Percentiles rank a stretch among this genome's conserved stretches.
Evolutionary conservation across 495 filamentous ascomycete species (phyloP).

Genomic region (Penicillium alfredii): DNA sequence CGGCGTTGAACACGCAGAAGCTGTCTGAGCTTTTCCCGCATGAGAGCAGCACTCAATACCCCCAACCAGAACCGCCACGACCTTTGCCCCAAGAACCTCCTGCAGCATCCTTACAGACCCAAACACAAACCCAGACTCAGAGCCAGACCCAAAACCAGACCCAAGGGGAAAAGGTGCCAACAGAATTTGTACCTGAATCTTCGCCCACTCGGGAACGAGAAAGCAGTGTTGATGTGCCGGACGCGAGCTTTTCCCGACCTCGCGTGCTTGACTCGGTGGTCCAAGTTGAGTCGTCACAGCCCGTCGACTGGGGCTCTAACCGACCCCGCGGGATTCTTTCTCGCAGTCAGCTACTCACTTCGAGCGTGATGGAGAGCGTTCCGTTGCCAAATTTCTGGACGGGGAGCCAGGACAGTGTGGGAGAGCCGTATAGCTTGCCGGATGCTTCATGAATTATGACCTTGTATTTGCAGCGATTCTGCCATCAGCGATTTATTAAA

Average conservation of each 20-base stretch:
- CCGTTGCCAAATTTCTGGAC: conserved; percentile 36
- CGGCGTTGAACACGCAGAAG: conserved; percentile 38
- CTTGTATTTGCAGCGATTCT: no score
- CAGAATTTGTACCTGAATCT: conserved; percentile 40
- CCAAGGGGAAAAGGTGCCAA: conserved; percentile 18
- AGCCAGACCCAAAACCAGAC: no score
- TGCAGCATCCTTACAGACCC: conserved; percentile 18
- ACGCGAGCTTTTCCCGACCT: conserved; percentile 17
- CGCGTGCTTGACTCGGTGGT: conserved; percentile 26
- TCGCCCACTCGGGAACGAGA: conserved; percentile 27
- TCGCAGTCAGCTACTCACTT: conserved; percentile 37
- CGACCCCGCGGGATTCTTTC: conserved; percentile 22
- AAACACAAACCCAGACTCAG: conserved; percentile 20
- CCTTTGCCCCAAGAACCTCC: conserved; percentile 1
- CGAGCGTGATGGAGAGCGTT: conserved; percentile 45
- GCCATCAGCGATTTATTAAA: no score
- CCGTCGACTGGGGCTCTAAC: conserved; percentile 25
- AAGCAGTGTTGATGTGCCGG: conserved; percentile 4
- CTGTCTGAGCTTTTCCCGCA: conserved; percentile 40
- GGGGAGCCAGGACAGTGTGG: conserved; percentile 42
- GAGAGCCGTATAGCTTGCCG: conserved; percentile 35
- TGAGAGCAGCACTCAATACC: conserved; percentile 20
- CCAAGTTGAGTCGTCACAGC: conserved; percentile 43
- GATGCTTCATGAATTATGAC: conserved; percentile 19
- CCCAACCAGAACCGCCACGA: not conserved